A percentile compares a stretch with the other conserved stretches of the same genome.
Conservation (phyloP, 1,284 basidiomycete genomes). For the Ceratobasidium sp. region DNA sequence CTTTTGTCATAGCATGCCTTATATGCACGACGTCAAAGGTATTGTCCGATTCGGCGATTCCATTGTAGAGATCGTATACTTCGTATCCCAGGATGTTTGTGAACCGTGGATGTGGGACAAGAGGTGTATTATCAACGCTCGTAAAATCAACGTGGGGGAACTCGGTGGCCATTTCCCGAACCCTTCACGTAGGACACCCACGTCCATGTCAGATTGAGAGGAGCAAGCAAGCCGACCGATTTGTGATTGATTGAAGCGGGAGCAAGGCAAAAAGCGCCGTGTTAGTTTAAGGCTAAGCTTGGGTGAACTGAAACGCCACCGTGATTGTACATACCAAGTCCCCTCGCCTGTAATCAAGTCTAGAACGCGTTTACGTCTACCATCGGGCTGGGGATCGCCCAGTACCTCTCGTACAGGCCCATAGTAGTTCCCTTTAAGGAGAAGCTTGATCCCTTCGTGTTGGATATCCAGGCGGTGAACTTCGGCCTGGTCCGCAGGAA, state of each 20-base stretch:
- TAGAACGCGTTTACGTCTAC: slow-evolving; percentile 19
- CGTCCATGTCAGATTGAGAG: too few relatives aligned
- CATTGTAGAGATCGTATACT: slow-evolving; percentile 32
- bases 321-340: slow-evolving; percentile 4
- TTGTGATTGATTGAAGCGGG: not conserved
- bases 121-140: slow-evolving; percentile 30
- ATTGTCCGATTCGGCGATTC: slow-evolving; percentile 18
- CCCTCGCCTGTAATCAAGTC: slow-evolving; percentile 34
- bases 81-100: slow-evolving; percentile 25
- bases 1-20: slow-evolving; percentile 8
- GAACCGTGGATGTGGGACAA: slow-evolving; percentile 17
- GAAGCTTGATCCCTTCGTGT: not conserved
- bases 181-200: not conserved
- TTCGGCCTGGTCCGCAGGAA: slow-evolving; percentile 20
- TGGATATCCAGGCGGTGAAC: slow-evolving; percentile 8
- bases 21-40: slow-evolving; percentile 18
- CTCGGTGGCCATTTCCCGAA: slow-evolving; percentile 24
- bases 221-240: not conserved
- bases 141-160: slow-evolving; percentile 37
- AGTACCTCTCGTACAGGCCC: slow-evolving; percentile 12
- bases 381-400: slow-evolving; percentile 3
- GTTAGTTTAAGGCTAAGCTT: not conserved
- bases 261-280: not conserved
- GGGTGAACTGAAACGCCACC: not conserved
- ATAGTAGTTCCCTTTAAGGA: slow-evolving; percentile 19